Percentiles rank a stretch among this genome's conserved stretches.
These are phyloP conservation scores for Backusella mclennaniae DNA, from an alignment of 192 early-diverging fungal species.

Conservation along the genomic window DNA sequence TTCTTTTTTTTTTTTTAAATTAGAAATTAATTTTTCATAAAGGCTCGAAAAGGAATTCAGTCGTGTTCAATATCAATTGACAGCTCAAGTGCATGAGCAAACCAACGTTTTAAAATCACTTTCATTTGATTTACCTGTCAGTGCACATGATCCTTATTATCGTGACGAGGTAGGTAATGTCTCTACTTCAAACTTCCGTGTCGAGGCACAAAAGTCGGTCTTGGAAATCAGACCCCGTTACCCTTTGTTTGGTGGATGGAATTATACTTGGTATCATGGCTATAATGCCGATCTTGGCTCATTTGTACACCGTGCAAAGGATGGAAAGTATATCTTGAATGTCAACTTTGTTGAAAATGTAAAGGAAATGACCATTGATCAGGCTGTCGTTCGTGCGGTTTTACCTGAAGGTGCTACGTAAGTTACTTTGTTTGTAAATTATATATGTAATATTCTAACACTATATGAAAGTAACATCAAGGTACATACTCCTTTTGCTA, in stretches of 20 bases:
- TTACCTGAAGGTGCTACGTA: constrained; percentile 92
- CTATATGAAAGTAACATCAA: constrained; percentile 58
- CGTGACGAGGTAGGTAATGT: constrained; percentile 96
- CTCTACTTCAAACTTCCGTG: constrained; percentile 76
- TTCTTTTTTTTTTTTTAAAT: no score
- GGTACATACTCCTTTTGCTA: constrained; percentile 58
- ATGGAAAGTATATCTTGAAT: constrained; percentile 58
- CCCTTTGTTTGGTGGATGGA: constrained; percentile 96
- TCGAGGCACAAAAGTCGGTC: constrained; percentile 47
- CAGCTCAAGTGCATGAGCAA: constrained; percentile 38
- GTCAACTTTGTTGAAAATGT: constrained; percentile 71
- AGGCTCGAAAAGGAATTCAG: constrained; percentile 65
- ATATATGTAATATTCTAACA: not conserved
- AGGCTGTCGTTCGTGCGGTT: constrained; percentile 68
- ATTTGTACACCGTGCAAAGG: constrained; percentile 58
- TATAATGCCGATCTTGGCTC: constrained; percentile 74
- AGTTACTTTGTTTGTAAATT: constrained; percentile 13
- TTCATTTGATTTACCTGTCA: constrained; percentile 63
- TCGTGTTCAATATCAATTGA: constrained; percentile 63
- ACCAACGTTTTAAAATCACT: constrained; percentile 55
- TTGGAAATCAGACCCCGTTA: constrained; percentile 88
- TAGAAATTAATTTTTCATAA: constrained; percentile 21
- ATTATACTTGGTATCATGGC: constrained; percentile 93
- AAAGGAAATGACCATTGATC: constrained; percentile 59
- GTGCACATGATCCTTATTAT: constrained; percentile 76